Conservation (phyloP, 2,329 filamentous ascomycete species). For the Aureobasidium lini region DNA sequence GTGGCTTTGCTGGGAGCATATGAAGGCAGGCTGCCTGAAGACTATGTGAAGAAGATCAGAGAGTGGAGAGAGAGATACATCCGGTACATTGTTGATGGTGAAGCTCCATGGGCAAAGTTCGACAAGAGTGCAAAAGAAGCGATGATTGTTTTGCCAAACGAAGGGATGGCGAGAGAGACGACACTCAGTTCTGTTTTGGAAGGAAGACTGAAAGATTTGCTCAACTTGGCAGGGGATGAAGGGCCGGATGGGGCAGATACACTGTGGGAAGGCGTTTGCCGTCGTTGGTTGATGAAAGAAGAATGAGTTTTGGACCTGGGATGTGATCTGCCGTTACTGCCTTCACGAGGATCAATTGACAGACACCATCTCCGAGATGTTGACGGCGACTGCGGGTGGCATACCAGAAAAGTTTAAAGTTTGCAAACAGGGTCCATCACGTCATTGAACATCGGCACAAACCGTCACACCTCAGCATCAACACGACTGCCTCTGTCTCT, state of each 20-base stretch:
- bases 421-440: no score
- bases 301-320: slow-evolving; percentile 2
- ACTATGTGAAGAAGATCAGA: not conserved
- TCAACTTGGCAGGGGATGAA: not conserved
- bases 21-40: slow-evolving; percentile 9
- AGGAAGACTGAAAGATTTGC: not conserved
- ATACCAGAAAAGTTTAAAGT: no score
- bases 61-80: slow-evolving; percentile 12
- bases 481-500: no score
- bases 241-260: slow-evolving; percentile 1
- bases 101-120: slow-evolving; percentile 13
- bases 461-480: no score
- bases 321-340: no score
- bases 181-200: not conserved
- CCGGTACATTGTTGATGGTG: slow-evolving; percentile 7
- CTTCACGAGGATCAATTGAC: no score
- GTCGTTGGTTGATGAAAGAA: slow-evolving; percentile 13
- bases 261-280: slow-evolving; percentile 13
- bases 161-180: not conserved
- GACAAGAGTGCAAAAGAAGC: not conserved
- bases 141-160: not conserved
- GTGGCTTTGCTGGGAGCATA: slow-evolving; percentile 17
- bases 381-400: no score
- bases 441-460: no score
- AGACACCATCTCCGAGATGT: no score